Evolutionary conservation across 192 early-diverging fungal genomes (phyloP), one percentile per base, ranked within the genome.

Genomic region (Linnemannia zychae): DNA sequence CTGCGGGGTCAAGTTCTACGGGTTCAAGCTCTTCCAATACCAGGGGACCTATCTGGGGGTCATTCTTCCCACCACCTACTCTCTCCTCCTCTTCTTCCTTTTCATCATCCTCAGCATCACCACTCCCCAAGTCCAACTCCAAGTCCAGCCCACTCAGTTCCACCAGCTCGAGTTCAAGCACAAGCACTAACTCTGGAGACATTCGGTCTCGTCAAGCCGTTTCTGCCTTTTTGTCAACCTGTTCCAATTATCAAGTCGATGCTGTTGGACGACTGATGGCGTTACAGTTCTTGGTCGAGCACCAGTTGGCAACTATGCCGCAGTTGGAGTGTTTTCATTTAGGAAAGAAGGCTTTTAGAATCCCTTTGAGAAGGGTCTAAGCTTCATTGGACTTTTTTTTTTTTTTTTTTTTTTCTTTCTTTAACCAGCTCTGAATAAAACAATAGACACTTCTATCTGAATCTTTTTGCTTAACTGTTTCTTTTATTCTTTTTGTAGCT

Each of bases 261-360:
- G 69, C 69, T 0, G 69, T 71, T 18, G 69, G 68, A 11, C 50
- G 40, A 9, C 13, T 78, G 68, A 36, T 71, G 50, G 77, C 77
- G 17, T 44, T 78, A 18, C 77, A 78, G 52, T 78, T 40, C 69
- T 57, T 78, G 52, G 69, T 78, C 3, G 69, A 78, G 53, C 44
- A 65, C 9, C 77, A 78, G 31, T 17, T 78, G 38, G 38, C 40
- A 17, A 65, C 49, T 18, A 44, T 78, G 31, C 52, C 77, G 44
- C 38, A 37, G 12, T 47, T 78, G 69, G 53, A 71, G 37, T 53
- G 48, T 40, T 78, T 78, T 28, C 63, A 18, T 16, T 18, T 78
- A 1, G 69, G 69, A 0, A 12, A 33, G 1, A 72, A 69, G 18
- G 40, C 63, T 48, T 78, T 71, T 37, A 11, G 17, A 17, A 24